Conservation (phyloP, 352 stramenopile genomes). For the Elongisporangium undulatum region DNA sequence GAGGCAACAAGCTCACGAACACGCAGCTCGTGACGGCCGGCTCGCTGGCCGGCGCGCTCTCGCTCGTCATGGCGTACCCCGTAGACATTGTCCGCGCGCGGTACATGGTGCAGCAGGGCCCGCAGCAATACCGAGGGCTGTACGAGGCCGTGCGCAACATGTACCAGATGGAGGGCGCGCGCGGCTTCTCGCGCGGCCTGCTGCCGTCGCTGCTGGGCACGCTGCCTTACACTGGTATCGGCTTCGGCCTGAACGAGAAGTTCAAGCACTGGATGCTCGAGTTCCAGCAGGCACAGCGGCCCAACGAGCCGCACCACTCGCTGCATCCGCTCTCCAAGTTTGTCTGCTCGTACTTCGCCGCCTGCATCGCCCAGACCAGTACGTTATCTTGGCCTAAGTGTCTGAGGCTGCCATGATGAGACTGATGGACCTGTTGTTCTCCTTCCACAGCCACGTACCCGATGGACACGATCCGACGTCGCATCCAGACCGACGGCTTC, state of each 20-base stretch:
- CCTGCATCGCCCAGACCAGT: conserved; percentile 84
- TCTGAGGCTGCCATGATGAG: background rate
- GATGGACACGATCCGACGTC: conserved; percentile 79
- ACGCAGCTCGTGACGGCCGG: conserved; percentile 66
- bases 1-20: conserved; percentile 63
- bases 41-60: conserved; percentile 67
- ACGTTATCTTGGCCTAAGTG: conserved; percentile 2
- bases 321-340: conserved; percentile 81
- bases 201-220: conserved; percentile 78
- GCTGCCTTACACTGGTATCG: conserved; percentile 84
- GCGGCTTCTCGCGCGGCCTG: conserved; percentile 67
- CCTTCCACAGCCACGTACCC: conserved; percentile 64
- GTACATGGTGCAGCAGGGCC: conserved; percentile 86
- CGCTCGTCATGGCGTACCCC: conserved; percentile 71
- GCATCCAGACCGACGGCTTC: conserved; percentile 83
- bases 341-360: conserved; percentile 78
- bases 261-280: conserved; percentile 75
- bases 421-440: background rate
- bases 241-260: conserved; percentile 78
- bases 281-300: conserved; percentile 28
- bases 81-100: conserved; percentile 78
- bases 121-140: conserved; percentile 67
- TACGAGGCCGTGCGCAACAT: conserved; percentile 65
- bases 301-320: conserved; percentile 19
- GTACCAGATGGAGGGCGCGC: conserved; percentile 66